Base-by-base conservation (phyloP, 73 alveolate genomes). In the Paramecium tetraurelia region DNA sequence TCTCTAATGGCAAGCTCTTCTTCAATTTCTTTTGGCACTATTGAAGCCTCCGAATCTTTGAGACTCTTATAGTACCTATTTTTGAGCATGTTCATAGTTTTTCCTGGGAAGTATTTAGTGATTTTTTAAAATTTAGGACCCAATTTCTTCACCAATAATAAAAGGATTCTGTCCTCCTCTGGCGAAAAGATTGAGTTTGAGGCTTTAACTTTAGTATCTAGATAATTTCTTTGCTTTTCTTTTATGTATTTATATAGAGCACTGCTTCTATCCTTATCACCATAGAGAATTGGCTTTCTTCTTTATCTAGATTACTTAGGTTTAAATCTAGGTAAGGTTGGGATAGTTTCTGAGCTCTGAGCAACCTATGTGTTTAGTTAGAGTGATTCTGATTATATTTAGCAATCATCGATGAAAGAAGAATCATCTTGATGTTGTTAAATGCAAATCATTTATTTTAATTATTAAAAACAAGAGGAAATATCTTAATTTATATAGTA, bases 41-140 rank as follows among this genome's bases (percentile, higher is more conserved):
- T 63, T 9, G 27, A 27, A 63, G 84, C 84, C 12, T 63, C 84
- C 27, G 84, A 31, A 63, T 63, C 84, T 33, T 63, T 63, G 2
- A 75, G 36, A 11, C 59, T 75, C 40, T 75, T 75, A 20, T 75
- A 75, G 6, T 75, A 75, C 10, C 87, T 31, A 38, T 75, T 75
- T 41, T 75, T 75, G 7, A 75, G 68, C 58, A 38, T 35, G 33
- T 35, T 75, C 87, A 75, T 75, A 0, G 68, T 41, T 75, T 75
- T 75, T 16, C 59, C 87, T 4, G 87, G 87, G 16, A 75, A 75
- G 59, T 75, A 75, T 41, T 38, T 38, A 38, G 87, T 38, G 6
- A 75, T 75, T 41, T 75, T 75, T 75, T 75, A 22, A 20, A 75
- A 75, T 75, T 75, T 38, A 41, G 87, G 87, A 18, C 87, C 87